phyloP scores from a whole-genome alignment of 805 yeast species.

The Yarrowia sp. region DNA sequence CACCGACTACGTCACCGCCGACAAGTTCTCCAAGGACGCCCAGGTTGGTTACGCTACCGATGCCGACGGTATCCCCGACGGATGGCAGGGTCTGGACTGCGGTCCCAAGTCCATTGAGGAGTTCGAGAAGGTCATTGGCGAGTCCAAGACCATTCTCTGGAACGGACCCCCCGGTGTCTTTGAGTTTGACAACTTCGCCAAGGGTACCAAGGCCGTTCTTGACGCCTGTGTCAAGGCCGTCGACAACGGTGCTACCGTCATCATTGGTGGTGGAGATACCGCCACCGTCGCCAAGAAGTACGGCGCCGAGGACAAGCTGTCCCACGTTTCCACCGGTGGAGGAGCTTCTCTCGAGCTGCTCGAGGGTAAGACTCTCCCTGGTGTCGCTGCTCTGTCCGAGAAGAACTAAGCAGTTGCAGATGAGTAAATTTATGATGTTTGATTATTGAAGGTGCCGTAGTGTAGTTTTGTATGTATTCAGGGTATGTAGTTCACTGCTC shows the following conservation, averaged over 20 bases:
- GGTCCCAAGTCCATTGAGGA: conserved; percentile 86
- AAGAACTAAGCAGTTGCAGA: conserved; percentile 47
- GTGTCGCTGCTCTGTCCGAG: conserved; percentile 88
- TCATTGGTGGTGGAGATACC: conserved; percentile 98
- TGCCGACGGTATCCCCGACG: conserved; percentile 89
- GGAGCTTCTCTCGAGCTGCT: conserved; percentile 98
- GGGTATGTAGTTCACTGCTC: too few relatives aligned
- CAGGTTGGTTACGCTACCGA: conserved; percentile 78
- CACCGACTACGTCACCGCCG: conserved; percentile 94
- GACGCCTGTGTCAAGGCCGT: conserved; percentile 86
- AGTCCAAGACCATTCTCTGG: conserved; percentile 98
- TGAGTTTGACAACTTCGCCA: conserved; percentile 89
- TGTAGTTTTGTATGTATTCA: too few relatives aligned
- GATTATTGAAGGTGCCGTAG: background rate
- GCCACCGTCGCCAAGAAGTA: conserved; percentile 98
- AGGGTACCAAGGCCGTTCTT: conserved; percentile 86
- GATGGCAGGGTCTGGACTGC: conserved; percentile 93
- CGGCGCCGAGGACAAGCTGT: conserved; percentile 93
- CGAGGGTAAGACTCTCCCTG: conserved; percentile 98
- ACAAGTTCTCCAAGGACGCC: conserved; percentile 90
- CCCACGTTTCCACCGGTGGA: conserved; percentile 99
- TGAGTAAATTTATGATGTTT: too few relatives aligned
- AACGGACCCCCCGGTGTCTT: conserved; percentile 99
- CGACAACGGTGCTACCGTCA: conserved; percentile 88
- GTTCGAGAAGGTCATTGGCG: conserved; percentile 77